A percentile compares a stretch with the other conserved stretches of the same genome.
These are phyloP conservation scores for Sedum album DNA, from an alignment of 164 flowering plant genomes.

Conservation along the genomic window DNA sequence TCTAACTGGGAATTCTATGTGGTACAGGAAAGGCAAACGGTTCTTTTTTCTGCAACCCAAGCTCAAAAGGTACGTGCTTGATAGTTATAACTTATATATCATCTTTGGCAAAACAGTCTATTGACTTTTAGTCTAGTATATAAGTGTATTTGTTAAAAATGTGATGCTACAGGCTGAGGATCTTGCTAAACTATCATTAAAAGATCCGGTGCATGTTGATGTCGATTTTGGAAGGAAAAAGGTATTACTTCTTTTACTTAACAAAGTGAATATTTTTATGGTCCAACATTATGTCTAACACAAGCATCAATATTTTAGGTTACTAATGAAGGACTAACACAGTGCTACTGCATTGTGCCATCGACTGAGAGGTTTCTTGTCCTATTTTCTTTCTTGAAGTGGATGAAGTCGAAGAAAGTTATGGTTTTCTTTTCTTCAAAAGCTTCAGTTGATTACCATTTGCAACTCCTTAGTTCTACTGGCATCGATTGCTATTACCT, in stretches of 20 bases:
- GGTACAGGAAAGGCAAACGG: constrained; percentile 4
- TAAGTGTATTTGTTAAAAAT: background rate
- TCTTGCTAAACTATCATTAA: constrained; percentile 3
- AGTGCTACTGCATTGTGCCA: constrained; percentile 86
- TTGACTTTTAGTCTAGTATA: background rate
- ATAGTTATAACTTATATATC: background rate
- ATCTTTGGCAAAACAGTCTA: background rate
- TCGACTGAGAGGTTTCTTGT: constrained; percentile 68
- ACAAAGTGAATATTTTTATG: background rate
- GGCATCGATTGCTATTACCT: constrained; percentile 73
- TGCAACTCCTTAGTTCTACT: constrained; percentile 75
- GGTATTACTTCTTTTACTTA: background rate
- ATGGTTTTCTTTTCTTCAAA: constrained; percentile 99
- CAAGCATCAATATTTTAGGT: constrained; percentile 35
- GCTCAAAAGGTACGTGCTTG: background rate
- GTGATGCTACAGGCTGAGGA: constrained; percentile 5
- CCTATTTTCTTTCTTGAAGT: constrained; percentile 79
- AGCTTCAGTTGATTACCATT: constrained; percentile 82
- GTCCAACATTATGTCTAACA: background rate
- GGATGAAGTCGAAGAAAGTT: constrained; percentile 74
- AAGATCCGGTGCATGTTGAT: background rate
- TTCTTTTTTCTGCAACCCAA: constrained; percentile 5
- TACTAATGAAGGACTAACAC: constrained; percentile 88
- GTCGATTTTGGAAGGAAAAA: background rate
- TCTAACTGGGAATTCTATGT: background rate